Evolutionary conservation across 352 stramenopile genomes (phyloP).

Genomic region (Globisporangium nagaii): DNA sequence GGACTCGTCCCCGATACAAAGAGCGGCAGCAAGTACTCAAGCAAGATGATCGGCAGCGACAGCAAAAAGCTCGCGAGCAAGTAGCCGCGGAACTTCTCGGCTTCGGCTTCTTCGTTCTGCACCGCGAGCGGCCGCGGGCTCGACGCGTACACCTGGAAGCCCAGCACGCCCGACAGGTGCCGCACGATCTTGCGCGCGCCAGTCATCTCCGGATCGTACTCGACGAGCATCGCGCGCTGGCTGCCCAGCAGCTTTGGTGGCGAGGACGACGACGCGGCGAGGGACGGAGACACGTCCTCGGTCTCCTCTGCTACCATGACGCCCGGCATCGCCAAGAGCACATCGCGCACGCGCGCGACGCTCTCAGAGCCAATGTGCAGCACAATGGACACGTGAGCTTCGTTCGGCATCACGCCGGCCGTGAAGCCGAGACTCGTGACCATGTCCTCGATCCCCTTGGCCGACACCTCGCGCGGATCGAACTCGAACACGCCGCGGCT

Average conservation of each 20-base stretch:
- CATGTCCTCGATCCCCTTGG: slow-evolving; percentile 57
- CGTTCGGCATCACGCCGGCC: slow-evolving; percentile 38
- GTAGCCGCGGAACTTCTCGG: slow-evolving; percentile 35
- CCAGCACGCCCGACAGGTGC: slow-evolving; percentile 28
- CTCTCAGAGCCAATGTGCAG: slow-evolving; percentile 36
- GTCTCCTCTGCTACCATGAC: slow-evolving; percentile 21
- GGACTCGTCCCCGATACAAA: slow-evolving; percentile 21
- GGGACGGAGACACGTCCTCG: slow-evolving; percentile 9
- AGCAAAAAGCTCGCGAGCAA: slow-evolving; percentile 55
- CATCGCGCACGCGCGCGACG: slow-evolving; percentile 10
- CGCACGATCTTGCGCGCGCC: slow-evolving; percentile 34
- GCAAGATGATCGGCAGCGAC: slow-evolving; percentile 40
- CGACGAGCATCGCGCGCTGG: slow-evolving; percentile 24
- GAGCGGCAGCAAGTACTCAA: slow-evolving; percentile 51
- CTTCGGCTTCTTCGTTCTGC: slow-evolving; percentile 28
- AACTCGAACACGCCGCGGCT: slow-evolving; percentile 46
- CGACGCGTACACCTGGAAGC: slow-evolving; percentile 46
- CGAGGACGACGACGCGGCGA: background rate
- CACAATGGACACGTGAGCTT: slow-evolving; percentile 47
- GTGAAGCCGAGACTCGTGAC: slow-evolving; percentile 70
- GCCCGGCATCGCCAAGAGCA: slow-evolving; percentile 28
- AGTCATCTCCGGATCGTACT: slow-evolving; percentile 39
- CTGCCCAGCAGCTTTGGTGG: slow-evolving; percentile 7
- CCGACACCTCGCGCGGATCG: slow-evolving; percentile 36
- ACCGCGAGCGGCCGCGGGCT: slow-evolving; percentile 35